phyloP scores from a whole-genome alignment of 345 rosid genomes.

The Atalantia buxifolia region DNA sequence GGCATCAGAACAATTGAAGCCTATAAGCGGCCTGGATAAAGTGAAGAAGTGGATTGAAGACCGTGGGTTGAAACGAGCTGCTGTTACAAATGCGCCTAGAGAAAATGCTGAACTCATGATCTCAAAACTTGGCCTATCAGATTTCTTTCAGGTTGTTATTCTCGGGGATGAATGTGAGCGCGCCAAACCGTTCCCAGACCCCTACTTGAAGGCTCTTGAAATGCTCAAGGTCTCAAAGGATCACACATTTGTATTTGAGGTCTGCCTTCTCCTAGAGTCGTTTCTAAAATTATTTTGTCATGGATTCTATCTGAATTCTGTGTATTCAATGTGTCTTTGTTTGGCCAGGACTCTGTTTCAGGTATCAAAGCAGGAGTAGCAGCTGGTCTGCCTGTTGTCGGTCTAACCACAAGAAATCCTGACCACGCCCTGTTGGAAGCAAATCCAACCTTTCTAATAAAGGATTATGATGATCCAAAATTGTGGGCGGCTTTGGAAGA shows the following conservation, averaged over 20 bases:
- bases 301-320: background rate
- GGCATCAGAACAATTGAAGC: constrained; percentile 55
- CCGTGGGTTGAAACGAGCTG: constrained; percentile 82
- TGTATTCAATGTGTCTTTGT: background rate
- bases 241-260: constrained; percentile 81
- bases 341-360: constrained; percentile 69
- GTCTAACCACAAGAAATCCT: constrained; percentile 76
- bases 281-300: background rate
- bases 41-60: constrained; percentile 85
- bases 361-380: constrained; percentile 97
- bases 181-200: constrained; percentile 85
- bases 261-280: constrained; percentile 14
- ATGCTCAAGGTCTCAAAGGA: constrained; percentile 74
- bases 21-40: constrained; percentile 65
- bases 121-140: constrained; percentile 67
- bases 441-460: constrained; percentile 68
- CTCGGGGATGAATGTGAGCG: constrained; percentile 74
- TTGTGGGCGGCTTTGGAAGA: constrained; percentile 79
- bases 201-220: constrained; percentile 86
- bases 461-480: constrained; percentile 76
- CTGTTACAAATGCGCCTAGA: constrained; percentile 91
- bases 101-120: constrained; percentile 86
- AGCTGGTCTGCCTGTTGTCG: constrained; percentile 87
- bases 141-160: constrained; percentile 74
- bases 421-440: constrained; percentile 60